A percentile compares a stretch with the other conserved stretches of the same genome.
These are phyloP conservation scores for Simplicillium aogashimaense DNA, from an alignment of 2,329 filamentous ascomycete genomes.

Conservation along the genomic window DNA sequence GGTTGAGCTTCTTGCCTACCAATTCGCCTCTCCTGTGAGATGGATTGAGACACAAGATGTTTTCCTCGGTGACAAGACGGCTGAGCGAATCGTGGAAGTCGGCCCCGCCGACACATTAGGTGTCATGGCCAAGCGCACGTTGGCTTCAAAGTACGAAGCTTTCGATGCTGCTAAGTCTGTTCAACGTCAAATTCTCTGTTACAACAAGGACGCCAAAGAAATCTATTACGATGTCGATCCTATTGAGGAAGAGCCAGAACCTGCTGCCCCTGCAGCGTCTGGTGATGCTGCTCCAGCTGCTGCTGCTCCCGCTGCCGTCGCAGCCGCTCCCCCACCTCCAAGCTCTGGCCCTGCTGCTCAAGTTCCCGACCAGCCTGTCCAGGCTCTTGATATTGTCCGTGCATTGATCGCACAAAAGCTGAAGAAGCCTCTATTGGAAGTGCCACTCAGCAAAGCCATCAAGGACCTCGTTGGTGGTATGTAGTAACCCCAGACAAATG, in stretches of 20 bases:
- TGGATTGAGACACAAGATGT: constrained; percentile 99
- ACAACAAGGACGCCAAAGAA: constrained; percentile 98
- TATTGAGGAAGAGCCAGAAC: constrained; percentile 76
- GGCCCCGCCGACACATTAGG: constrained; percentile 94
- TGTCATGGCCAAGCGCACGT: constrained; percentile 92
- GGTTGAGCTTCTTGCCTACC: constrained; percentile 96
- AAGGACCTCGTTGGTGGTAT: constrained; percentile 95
- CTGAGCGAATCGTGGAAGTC: constrained; percentile 95
- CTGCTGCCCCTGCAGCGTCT: constrained; percentile 37
- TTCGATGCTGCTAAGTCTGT: constrained; percentile 96
- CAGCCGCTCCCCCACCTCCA: constrained; percentile 50
- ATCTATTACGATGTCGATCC: constrained; percentile 99
- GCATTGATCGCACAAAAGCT: constrained; percentile 91
- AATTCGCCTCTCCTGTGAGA: constrained; percentile 96
- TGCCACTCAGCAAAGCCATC: constrained; percentile 92
- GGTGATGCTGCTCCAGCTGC: constrained; percentile 41
- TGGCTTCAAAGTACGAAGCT: constrained; percentile 96
- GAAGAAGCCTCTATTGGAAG: constrained; percentile 83
- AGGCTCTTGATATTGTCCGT: constrained; percentile 82
- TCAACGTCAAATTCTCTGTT: constrained; percentile 95
- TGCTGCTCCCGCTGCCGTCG: constrained; percentile 42
- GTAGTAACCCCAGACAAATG: constrained; percentile 19
- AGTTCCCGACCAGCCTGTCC: constrained; percentile 77
- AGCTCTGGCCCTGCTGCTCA: constrained; percentile 79
- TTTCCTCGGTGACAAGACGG: constrained; percentile 89